phyloP scores from a whole-genome alignment of 768 basidiomycete species.

The Cystobasidium ongulense region DNA sequence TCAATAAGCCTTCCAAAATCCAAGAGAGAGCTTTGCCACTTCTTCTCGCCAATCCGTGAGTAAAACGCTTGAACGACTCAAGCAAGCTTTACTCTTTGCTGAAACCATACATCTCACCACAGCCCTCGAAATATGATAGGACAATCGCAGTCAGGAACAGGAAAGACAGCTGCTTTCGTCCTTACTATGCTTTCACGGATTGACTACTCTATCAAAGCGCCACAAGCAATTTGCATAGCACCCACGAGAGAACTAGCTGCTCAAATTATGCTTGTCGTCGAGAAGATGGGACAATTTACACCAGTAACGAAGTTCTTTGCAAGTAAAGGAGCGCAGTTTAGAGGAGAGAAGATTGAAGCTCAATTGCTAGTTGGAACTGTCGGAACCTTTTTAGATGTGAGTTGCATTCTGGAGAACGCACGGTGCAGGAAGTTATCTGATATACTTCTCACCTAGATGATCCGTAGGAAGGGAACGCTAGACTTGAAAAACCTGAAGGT shows the following conservation, averaged over 20 bases:
- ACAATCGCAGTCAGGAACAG: conserved; percentile 97
- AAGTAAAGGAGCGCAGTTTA: conserved; percentile 54
- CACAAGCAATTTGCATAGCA: conserved; percentile 92
- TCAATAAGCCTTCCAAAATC: conserved; percentile 96
- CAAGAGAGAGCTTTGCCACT: conserved; percentile 93
- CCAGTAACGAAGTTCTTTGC: conserved; percentile 87
- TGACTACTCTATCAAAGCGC: conserved; percentile 69
- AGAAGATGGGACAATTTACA: conserved; percentile 91
- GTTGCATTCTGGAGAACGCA: conserved; percentile 51
- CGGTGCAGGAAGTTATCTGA: too few relatives aligned
- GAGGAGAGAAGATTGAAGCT: conserved; percentile 54
- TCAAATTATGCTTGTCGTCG: conserved; percentile 92
- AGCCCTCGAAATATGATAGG: conserved; percentile 99
- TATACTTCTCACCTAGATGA: conserved; percentile 32
- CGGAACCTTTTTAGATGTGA: conserved; percentile 83
- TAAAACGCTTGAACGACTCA: conserved; percentile 21
- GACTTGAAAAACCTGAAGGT: conserved; percentile 75
- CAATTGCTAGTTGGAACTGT: conserved; percentile 95
- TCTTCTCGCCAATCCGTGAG: conserved; percentile 79
- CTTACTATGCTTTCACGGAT: conserved; percentile 93
- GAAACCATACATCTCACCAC: background rate
- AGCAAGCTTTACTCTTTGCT: background rate
- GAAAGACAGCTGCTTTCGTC: conserved; percentile 97
- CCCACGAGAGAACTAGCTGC: conserved; percentile 94
- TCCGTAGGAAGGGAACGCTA: conserved; percentile 45